Evolutionary conservation across 768 basidiomycete genomes (phyloP).

Genomic region (Podaxis pistillaris): DNA sequence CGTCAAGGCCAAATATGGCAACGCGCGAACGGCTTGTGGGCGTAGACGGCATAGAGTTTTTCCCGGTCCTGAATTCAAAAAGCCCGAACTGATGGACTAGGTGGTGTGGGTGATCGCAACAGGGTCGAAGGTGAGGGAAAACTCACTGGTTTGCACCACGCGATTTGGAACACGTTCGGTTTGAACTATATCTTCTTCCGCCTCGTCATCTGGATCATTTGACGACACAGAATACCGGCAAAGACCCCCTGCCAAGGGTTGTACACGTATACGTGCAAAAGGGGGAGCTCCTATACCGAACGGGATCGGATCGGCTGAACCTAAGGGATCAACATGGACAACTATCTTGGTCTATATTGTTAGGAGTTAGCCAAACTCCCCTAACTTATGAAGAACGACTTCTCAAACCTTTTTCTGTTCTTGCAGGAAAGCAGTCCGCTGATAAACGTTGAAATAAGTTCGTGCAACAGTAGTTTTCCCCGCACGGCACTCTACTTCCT

Average conservation of each 20-base stretch:
- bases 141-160: slow-evolving; percentile 80
- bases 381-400: background rate
- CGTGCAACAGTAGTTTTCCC: slow-evolving; percentile 65
- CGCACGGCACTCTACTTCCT: slow-evolving; percentile 68
- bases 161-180: slow-evolving; percentile 70
- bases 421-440: slow-evolving; percentile 74
- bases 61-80: slow-evolving; percentile 81
- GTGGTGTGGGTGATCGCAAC: slow-evolving; percentile 8
- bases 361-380: slow-evolving; percentile 4
- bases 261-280: slow-evolving; percentile 76
- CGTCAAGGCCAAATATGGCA: slow-evolving; percentile 88
- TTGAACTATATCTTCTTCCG: slow-evolving; percentile 82
- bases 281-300: slow-evolving; percentile 71
- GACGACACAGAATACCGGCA: slow-evolving; percentile 78
- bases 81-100: slow-evolving; percentile 86
- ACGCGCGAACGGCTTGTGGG: slow-evolving; percentile 79
- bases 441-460: slow-evolving; percentile 90
- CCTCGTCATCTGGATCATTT: slow-evolving; percentile 69
- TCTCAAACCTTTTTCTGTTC: slow-evolving; percentile 72
- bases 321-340: slow-evolving; percentile 78
- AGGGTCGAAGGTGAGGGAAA: slow-evolving; percentile 1
- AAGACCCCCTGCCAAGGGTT: slow-evolving; percentile 81
- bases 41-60: slow-evolving; percentile 76
- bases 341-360: slow-evolving; percentile 75
- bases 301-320: slow-evolving; percentile 73